phyloP scores from a whole-genome alignment of 2,329 filamentous ascomycete genomes.

The Fusarium stilboides region DNA sequence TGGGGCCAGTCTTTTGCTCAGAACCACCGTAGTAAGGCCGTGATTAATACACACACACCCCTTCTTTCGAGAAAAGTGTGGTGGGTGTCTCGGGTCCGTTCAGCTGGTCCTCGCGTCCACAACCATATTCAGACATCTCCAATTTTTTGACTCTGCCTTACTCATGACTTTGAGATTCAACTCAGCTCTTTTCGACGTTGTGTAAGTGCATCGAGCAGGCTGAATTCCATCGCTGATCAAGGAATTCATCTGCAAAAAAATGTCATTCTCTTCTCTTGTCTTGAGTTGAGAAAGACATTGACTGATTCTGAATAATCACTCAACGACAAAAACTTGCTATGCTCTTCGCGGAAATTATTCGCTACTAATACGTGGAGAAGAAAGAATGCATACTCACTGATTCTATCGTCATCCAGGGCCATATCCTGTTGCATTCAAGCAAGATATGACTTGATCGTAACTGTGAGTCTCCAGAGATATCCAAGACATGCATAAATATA shows the following conservation, averaged over 20 bases:
- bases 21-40: slow-evolving; percentile 52
- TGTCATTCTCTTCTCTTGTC: background rate
- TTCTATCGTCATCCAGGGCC: slow-evolving; percentile 13
- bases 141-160: slow-evolving; percentile 37
- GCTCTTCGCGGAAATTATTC: slow-evolving; percentile 10
- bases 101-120: slow-evolving; percentile 33
- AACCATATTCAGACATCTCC: slow-evolving; percentile 36
- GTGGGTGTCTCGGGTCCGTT: slow-evolving; percentile 30
- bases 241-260: background rate
- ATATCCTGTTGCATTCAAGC: slow-evolving; percentile 12
- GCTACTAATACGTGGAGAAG: slow-evolving; percentile 10
- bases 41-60: slow-evolving; percentile 43
- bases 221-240: background rate
- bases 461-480: slow-evolving; percentile 7
- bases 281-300: background rate
- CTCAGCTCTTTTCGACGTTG: slow-evolving; percentile 12
- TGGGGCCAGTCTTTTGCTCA: slow-evolving; percentile 37
- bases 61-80: background rate
- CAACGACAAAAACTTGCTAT: background rate
- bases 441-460: background rate
- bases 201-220: slow-evolving; percentile 18
- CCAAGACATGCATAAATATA: slow-evolving; percentile 12
- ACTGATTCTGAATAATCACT: background rate
- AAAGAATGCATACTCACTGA: slow-evolving; percentile 5
- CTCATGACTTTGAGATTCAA: slow-evolving; percentile 29